Base-by-base conservation (phyloP, 2,329 filamentous ascomycete species). In the Pseudocercospora pini-densiflorae region DNA sequence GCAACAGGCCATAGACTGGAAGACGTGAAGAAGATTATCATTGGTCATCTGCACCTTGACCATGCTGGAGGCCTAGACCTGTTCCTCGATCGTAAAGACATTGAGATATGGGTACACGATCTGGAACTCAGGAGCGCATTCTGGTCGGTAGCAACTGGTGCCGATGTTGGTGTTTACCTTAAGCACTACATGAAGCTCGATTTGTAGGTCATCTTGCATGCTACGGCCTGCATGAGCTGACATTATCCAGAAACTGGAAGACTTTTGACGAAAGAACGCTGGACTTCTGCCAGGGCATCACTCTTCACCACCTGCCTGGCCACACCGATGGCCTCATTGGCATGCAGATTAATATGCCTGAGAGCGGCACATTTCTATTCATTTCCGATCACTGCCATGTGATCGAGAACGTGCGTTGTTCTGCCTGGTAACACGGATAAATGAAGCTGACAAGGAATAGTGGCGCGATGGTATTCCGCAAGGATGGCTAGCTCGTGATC, bases 1-100 rank as follows among this genome's bases (percentile, higher is more conserved):
- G 74, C 73, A 6, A 78, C 77, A 9, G 76, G 77, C 5, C 73
- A 77, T 61, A 75, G 72, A 61, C 58, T 78, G 10, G 74, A 77
- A 64, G 76, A 79, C 47, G 68, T 79, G 54, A 78, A 77, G 71
- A 78, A 77, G 69, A 76, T 79, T 58, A 75, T 79, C 55, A 75
- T 79, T 29, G 76, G 76, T 0, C 77, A 79, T 67, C 63, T 79
- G 61, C 77, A 79, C 66, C 69, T 78, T 3, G 76, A 78, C 61
- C 77, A 78, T 70, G 77, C 77, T 27, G 64, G 64, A 45, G 76
- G 75, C 0, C 59, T 77, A 57, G 76, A 78, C 31, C 55, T 76
- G 59, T 78, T 78, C 64, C 68, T 77, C 19, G 75, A 76, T 55
- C 67, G 75, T 24, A 74, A 73, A 59, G 77, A 77, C 59, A 69